Evolutionary conservation across 306 rosid species (phyloP).

Genomic region (Ochetophila trinervis): DNA sequence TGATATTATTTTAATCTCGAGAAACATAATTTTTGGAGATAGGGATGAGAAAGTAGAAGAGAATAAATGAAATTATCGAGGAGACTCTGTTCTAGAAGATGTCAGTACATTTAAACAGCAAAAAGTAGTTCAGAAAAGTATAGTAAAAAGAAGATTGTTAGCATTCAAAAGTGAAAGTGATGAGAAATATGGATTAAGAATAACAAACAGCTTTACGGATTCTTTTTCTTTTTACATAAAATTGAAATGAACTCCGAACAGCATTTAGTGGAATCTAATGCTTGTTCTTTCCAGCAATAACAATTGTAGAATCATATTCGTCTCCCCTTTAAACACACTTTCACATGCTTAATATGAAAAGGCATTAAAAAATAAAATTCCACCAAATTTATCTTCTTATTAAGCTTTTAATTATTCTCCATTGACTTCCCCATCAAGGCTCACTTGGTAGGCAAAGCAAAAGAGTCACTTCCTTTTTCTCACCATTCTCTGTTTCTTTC

Average conservation of each 20-base stretch:
- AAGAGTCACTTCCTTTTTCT: not conserved
- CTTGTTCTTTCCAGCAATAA: slow-evolving; percentile 33
- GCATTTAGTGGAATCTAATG: slow-evolving; percentile 24
- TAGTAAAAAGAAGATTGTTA: not conserved
- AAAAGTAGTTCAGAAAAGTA: not conserved
- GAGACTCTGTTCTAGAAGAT: not conserved
- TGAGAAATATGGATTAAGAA: slow-evolving; percentile 3
- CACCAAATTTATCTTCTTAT: slow-evolving; percentile 6
- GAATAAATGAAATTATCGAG: not conserved
- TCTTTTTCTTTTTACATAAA: slow-evolving; percentile 20
- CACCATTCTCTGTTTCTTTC: not conserved
- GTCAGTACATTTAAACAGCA: not conserved
- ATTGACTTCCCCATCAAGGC: slow-evolving; percentile 21
- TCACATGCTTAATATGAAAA: slow-evolving; percentile 12
- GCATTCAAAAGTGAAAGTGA: not conserved
- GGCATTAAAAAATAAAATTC: slow-evolving; percentile 6
- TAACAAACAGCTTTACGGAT: slow-evolving; percentile 24
- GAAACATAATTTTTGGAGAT: not conserved
- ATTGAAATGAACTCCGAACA: slow-evolving; percentile 27
- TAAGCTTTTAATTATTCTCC: slow-evolving; percentile 18
- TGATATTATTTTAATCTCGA: not conserved
- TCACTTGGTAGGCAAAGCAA: not conserved
- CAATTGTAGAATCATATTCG: slow-evolving; percentile 55
- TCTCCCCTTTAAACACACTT: slow-evolving; percentile 13
- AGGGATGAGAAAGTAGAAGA: not conserved